phyloP scores from a whole-genome alignment of 768 basidiomycete species.

The Mycena haematopus region DNA sequence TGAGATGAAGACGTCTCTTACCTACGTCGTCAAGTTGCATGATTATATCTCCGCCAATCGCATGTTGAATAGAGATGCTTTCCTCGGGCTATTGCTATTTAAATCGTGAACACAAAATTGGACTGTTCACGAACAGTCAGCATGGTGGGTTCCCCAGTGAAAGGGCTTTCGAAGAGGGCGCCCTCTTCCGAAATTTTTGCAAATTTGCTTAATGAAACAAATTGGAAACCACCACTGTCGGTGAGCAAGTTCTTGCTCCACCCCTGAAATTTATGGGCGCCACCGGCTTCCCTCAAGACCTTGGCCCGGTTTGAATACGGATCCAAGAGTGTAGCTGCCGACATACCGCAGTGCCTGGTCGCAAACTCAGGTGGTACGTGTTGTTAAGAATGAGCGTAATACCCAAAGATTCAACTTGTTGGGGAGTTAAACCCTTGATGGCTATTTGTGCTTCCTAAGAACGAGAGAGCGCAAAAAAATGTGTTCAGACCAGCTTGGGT shows the following conservation, averaged over 20 bases:
- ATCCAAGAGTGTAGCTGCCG: too few species aligned
- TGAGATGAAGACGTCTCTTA: constrained; percentile 32
- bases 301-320: constrained; percentile 31
- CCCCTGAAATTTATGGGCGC: constrained; percentile 90
- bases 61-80: constrained; percentile 88
- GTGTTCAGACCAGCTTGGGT: constrained; percentile 69
- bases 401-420: constrained; percentile 83
- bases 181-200: constrained; percentile 89
- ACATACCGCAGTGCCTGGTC: constrained; percentile 63
- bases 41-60: constrained; percentile 83
- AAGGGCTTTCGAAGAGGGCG: constrained; percentile 84
- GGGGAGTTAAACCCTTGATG: constrained; percentile 88
- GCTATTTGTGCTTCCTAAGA: constrained; percentile 42
- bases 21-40: constrained; percentile 96
- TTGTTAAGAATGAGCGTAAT: constrained; percentile 85
- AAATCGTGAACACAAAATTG: constrained; percentile 9
- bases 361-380: constrained; percentile 88
- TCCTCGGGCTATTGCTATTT: constrained; percentile 75
- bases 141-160: constrained; percentile 88
- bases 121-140: constrained; percentile 63
- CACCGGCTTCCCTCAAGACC: constrained; percentile 76
- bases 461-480: background rate
- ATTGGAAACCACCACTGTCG: constrained; percentile 70
- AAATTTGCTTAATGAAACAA: constrained; percentile 85
- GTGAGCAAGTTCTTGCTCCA: constrained; percentile 89